phyloP scores from a whole-genome alignment of 768 basidiomycete species.

The Boletus pseudopeckii region DNA sequence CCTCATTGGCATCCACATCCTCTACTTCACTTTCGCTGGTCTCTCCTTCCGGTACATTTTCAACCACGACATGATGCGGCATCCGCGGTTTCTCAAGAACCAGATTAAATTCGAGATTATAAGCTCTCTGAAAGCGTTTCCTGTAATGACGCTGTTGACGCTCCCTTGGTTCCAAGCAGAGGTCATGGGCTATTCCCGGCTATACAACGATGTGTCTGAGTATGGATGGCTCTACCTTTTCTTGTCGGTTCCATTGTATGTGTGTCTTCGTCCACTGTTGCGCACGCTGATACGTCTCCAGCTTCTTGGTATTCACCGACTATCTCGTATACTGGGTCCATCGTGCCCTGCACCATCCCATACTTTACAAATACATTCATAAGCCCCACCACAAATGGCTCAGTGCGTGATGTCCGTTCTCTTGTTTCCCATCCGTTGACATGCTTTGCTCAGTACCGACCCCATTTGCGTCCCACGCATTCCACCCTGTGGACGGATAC shows the following conservation, averaged over 20 bases:
- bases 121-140: conserved; percentile 71
- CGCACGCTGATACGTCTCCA: conserved; percentile 21
- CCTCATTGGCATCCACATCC: conserved; percentile 70
- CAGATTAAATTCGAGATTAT: conserved; percentile 83
- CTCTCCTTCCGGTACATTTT: conserved; percentile 84
- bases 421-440: conserved; percentile 6
- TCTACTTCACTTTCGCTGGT: conserved; percentile 89
- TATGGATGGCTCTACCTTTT: conserved; percentile 76
- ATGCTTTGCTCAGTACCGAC: conserved; percentile 69
- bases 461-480: conserved; percentile 95
- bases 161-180: conserved; percentile 94
- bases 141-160: conserved; percentile 76
- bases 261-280: conserved; percentile 1
- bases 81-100: conserved; percentile 89
- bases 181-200: conserved; percentile 74
- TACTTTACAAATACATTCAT: conserved; percentile 86
- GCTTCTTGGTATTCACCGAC: conserved; percentile 87
- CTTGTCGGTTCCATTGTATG: conserved; percentile 68
- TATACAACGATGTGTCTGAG: conserved; percentile 77
- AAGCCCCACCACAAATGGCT: conserved; percentile 99
- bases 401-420: conserved; percentile 46
- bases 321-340: conserved; percentile 98
- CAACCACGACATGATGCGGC: conserved; percentile 93
- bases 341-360: conserved; percentile 79
- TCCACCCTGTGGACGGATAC: conserved; percentile 96